Evolutionary conservation across 257 asterid species (phyloP).

Genomic region (Cinchona pubescens): DNA sequence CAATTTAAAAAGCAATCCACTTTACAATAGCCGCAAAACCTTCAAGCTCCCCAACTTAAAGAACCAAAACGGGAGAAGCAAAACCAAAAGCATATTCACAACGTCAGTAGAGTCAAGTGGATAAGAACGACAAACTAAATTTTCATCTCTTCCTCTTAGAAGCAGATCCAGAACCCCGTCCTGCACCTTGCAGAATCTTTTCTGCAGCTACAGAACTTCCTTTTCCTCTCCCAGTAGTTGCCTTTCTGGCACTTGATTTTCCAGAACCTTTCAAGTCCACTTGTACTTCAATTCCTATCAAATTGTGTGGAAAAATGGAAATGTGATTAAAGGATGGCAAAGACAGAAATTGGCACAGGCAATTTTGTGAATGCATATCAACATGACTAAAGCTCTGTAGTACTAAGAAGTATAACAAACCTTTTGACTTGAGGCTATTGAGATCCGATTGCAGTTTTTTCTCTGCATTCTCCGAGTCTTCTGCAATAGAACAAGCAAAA

Average conservation of each 20-base stretch:
- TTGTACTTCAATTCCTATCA: slow-evolving; percentile 61
- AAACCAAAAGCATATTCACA: not conserved
- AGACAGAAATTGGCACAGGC: not conserved
- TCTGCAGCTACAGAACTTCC: slow-evolving; percentile 40
- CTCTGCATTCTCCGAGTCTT: slow-evolving; percentile 45
- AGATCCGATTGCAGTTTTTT: slow-evolving; percentile 68
- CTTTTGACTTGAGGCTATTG: slow-evolving; percentile 62
- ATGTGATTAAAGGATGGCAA: too few species aligned
- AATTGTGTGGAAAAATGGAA: too few species aligned
- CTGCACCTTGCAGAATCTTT: slow-evolving; percentile 38
- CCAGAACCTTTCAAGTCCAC: slow-evolving; percentile 77
- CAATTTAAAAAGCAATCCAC: not conserved
- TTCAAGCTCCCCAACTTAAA: not conserved
- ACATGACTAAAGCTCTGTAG: too few species aligned
- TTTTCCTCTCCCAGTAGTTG: slow-evolving; percentile 57
- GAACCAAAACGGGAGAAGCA: slow-evolving; percentile 10
- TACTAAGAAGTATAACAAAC: slow-evolving; percentile 35
- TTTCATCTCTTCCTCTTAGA: slow-evolving; percentile 74
- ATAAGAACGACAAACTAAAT: not conserved
- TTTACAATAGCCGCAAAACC: too few species aligned
- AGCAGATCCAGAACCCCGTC: slow-evolving; percentile 49
- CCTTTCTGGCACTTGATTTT: slow-evolving; percentile 47
- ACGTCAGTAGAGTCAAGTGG: not conserved
- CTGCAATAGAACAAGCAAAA: slow-evolving; percentile 33
- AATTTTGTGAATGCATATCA: too few species aligned